phyloP scores from a whole-genome alignment of 805 yeast species.

The Candida nemodendra region DNA sequence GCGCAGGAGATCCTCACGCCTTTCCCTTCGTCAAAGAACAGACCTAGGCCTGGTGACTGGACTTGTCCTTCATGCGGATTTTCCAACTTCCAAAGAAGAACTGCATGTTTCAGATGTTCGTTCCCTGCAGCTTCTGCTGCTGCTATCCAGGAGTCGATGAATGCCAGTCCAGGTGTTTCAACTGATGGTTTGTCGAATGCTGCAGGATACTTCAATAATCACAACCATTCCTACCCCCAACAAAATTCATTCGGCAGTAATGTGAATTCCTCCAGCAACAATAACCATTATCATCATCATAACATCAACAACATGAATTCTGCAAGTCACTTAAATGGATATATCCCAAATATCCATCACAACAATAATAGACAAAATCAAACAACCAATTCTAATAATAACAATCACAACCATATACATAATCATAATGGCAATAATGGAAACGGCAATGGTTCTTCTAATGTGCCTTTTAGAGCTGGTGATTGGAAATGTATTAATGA shows the following conservation, averaged over 20 bases:
- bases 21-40: slow-evolving; percentile 78
- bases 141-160: slow-evolving; percentile 63
- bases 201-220: slow-evolving; percentile 1
- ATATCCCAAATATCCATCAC: slow-evolving; percentile 5
- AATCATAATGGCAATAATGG: slow-evolving; percentile 17
- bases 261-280: slow-evolving; percentile 2
- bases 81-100: slow-evolving; percentile 89
- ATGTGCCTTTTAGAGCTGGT: slow-evolving; percentile 94
- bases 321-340: slow-evolving; percentile 17
- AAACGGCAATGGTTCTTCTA: slow-evolving; percentile 26
- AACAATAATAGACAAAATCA: slow-evolving; percentile 4
- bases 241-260: slow-evolving; percentile 14
- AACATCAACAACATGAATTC: slow-evolving; percentile 17
- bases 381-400: slow-evolving; percentile 14
- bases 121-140: slow-evolving; percentile 79
- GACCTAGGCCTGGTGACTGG: slow-evolving; percentile 98
- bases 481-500: slow-evolving; percentile 91
- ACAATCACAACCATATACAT: slow-evolving; percentile 17
- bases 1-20: slow-evolving; percentile 82
- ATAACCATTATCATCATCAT: slow-evolving; percentile 9
- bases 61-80: slow-evolving; percentile 96
- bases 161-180: slow-evolving; percentile 22
- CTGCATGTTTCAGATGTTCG: slow-evolving; percentile 90
- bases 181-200: slow-evolving; percentile 2
- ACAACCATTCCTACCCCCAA: slow-evolving; percentile 17